phyloP scores from a whole-genome alignment of 345 rosid species.

The Erucastrum elatum region DNA sequence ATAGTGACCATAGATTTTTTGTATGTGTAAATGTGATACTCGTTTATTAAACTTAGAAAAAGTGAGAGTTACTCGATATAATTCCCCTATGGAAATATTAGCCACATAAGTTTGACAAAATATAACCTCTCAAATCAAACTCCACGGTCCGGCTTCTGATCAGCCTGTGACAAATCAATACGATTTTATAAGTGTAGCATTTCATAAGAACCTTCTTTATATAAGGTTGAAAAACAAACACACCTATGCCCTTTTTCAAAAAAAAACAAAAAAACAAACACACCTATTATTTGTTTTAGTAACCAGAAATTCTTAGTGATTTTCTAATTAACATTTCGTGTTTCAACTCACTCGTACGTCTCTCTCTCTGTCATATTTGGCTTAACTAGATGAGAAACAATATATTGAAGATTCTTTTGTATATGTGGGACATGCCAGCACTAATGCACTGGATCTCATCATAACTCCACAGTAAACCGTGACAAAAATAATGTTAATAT shows the following conservation, averaged over 20 bases:
- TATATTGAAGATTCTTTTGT: neutral
- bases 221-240: neutral
- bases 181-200: neutral
- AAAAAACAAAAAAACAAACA: too few species aligned
- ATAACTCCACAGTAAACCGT: too few species aligned
- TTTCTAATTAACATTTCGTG: neutral
- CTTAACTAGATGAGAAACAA: neutral
- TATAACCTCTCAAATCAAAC: neutral
- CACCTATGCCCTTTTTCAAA: neutral
- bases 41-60: conserved; percentile 1
- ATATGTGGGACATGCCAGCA: too few species aligned
- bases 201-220: neutral
- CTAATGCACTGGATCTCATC: too few species aligned
- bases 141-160: neutral
- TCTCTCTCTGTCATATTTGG: neutral
- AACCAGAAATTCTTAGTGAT: neutral
- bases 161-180: neutral
- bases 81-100: neutral
- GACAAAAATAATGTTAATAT: too few species aligned
- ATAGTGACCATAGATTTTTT: neutral
- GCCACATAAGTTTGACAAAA: neutral
- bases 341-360: neutral
- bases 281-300: neutral
- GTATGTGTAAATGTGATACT: neutral
- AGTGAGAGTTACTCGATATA: neutral